phyloP scores from a whole-genome alignment of 2,329 filamentous ascomycete genomes.

The Aspergillus ruber region DNA sequence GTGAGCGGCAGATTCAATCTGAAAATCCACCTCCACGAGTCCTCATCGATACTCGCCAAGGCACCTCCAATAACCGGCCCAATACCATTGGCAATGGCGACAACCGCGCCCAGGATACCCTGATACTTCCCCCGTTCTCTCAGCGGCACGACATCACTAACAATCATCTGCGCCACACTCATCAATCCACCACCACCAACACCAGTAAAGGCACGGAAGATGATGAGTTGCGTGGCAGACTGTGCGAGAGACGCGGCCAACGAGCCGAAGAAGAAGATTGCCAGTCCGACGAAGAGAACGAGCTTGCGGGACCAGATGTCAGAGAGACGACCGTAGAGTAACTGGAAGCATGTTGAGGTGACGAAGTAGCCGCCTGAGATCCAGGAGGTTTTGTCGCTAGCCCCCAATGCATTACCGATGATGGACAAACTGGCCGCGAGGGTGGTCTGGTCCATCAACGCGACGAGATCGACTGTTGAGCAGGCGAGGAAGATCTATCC shows the following conservation, averaged over 20 bases:
- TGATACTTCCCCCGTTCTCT: conserved; percentile 58
- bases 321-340: conserved; percentile 57
- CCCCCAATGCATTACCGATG: conserved; percentile 46
- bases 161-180: conserved; percentile 54
- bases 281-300: conserved; percentile 49
- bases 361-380: conserved; percentile 53
- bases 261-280: conserved; percentile 50
- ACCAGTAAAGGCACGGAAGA: conserved; percentile 55
- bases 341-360: conserved; percentile 61
- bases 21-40: conserved; percentile 51
- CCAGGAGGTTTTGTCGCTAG: conserved; percentile 49
- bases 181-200: conserved; percentile 56
- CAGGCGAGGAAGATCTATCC: conserved; percentile 53
- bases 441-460: conserved; percentile 54
- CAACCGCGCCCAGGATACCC: conserved; percentile 45
- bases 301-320: conserved; percentile 57
- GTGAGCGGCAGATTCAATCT: conserved; percentile 51
- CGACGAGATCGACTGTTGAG: conserved; percentile 49
- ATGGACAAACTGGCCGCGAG: conserved; percentile 51
- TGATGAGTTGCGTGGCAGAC: conserved; percentile 52
- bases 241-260: conserved; percentile 54
- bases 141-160: conserved; percentile 55
- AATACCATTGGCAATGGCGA: conserved; percentile 50
- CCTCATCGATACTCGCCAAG: conserved; percentile 39
- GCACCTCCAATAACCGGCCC: conserved; percentile 51